Evolutionary conservation across 2,329 filamentous ascomycete genomes (phyloP), one percentile per base, ranked within the genome.

Genomic region (Zymoseptoria brevis): DNA sequence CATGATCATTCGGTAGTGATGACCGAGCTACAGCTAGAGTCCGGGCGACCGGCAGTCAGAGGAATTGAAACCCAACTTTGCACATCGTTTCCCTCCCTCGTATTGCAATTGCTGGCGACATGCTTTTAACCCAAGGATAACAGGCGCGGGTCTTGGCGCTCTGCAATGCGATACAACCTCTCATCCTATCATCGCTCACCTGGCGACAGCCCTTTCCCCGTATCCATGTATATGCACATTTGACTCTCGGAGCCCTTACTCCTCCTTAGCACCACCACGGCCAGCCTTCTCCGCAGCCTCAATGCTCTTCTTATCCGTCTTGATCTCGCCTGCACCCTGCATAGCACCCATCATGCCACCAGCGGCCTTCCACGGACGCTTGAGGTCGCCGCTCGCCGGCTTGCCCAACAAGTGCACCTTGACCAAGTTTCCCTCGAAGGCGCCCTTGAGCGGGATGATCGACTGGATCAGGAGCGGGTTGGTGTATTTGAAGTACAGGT

Each of bases 401-500:
- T 94, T 81, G 71, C 92, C 92, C 65, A 92, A 88, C 65, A 99
- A 68, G 79, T 97, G 89, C 72, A 99, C 93, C 85, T 97, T 96
- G 81, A 94, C 84, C 70, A 96, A 81, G 82, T 96, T 97, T 79
- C 87, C 83, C 82, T 99, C 94, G 76, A 99, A 84, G 52, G 91
- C 93, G 74, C 88, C 84, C 87, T 99, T 99, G 77, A 97, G 82
- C 35, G 94, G 94, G 73, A 99, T 94, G 80, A 99, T 96, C 75
- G 89, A 95, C 85, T 99, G 94, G 80, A 99, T 96, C 72, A 96
- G 81, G 55, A 99, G 89, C 50, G 94, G 94, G 86, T 97, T 99
- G 80, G 92, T 97, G 87, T 97, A 99, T 77, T 96, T 92, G 83
- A 99, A 89, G 86, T 97, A 99, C 63, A 99, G 67, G 80, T 99